A percentile compares a stretch with the other conserved stretches of the same genome.
phyloP scores from a whole-genome alignment of 805 yeast species.

The Lachancea thermotolerans region DNA sequence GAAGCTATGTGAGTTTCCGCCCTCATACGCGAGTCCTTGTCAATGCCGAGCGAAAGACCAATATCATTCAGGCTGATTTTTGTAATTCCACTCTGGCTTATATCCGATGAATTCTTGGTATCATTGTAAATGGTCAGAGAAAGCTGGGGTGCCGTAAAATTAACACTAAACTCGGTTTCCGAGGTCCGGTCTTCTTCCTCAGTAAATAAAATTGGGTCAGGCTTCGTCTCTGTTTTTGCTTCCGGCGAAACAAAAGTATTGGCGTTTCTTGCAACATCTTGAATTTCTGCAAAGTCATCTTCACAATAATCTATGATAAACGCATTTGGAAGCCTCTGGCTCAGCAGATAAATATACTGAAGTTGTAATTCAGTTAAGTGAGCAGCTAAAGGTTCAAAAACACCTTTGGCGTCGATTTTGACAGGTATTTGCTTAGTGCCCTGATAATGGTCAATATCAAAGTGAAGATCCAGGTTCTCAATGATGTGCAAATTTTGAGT shows the following conservation, averaged over 20 bases:
- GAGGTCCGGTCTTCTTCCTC: not conserved
- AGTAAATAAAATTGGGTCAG: constrained; percentile 19
- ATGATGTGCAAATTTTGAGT: constrained; percentile 58
- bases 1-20: constrained; percentile 63
- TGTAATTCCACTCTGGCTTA: constrained; percentile 43
- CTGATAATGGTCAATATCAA: constrained; percentile 46
- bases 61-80: constrained; percentile 54
- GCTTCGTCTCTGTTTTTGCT: not conserved
- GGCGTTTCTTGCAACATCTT: constrained; percentile 59
- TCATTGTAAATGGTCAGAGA: constrained; percentile 55
- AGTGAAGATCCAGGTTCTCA: constrained; percentile 53
- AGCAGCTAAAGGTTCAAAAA: constrained; percentile 55
- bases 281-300: constrained; percentile 44
- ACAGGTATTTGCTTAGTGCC: constrained; percentile 35
- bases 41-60: constrained; percentile 44
- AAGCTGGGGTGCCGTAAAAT: constrained; percentile 55
- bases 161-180: constrained; percentile 34
- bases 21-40: constrained; percentile 46
- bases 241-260: constrained; percentile 40
- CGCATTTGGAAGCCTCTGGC: constrained; percentile 49
- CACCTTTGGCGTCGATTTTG: constrained; percentile 45
- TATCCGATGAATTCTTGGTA: constrained; percentile 34
- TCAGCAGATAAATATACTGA: constrained; percentile 46
- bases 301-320: constrained; percentile 39
- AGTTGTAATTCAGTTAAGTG: constrained; percentile 70